These are phyloP conservation scores for Saccharomyces hybrid DNA, from an alignment of 1,139 yeast species.

Conservation along the genomic window DNA sequence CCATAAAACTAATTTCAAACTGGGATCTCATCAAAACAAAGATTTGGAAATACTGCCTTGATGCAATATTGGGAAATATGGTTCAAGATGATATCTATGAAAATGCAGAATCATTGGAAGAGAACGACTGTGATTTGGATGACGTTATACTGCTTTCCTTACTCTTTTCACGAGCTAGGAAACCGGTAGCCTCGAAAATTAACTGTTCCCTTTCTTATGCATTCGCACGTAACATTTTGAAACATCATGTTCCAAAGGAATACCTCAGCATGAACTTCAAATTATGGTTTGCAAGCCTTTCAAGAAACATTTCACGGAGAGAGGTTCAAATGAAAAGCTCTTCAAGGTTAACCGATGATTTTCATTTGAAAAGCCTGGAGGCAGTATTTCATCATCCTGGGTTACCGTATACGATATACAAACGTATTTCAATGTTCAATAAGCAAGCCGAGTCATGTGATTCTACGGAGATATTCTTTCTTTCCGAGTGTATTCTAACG, in stretches of 20 bases:
- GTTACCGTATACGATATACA: background rate
- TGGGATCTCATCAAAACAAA: background rate
- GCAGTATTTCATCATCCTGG: background rate
- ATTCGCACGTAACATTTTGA: constrained; percentile 1
- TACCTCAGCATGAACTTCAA: constrained; percentile 8
- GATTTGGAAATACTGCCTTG: background rate
- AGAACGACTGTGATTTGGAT: background rate
- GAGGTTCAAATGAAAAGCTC: background rate
- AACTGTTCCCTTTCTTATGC: background rate
- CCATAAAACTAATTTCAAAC: background rate
- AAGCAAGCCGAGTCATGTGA: background rate
- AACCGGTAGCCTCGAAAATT: background rate
- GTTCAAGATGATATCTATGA: background rate
- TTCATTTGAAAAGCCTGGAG: background rate
- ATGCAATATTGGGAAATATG: background rate
- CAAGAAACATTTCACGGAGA: background rate
- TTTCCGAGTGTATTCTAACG: background rate
- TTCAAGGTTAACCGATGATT: background rate
- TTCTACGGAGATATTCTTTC: background rate
- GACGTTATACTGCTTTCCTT: constrained; percentile 9
- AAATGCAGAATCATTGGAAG: background rate
- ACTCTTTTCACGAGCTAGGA: constrained; percentile 7
- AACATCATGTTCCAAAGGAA: constrained; percentile 5
- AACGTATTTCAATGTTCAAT: background rate
- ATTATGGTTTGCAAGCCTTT: constrained; percentile 10